Evolutionary conservation across 805 yeast genomes (phyloP).

Genomic region (Metschnikowia lunata): DNA sequence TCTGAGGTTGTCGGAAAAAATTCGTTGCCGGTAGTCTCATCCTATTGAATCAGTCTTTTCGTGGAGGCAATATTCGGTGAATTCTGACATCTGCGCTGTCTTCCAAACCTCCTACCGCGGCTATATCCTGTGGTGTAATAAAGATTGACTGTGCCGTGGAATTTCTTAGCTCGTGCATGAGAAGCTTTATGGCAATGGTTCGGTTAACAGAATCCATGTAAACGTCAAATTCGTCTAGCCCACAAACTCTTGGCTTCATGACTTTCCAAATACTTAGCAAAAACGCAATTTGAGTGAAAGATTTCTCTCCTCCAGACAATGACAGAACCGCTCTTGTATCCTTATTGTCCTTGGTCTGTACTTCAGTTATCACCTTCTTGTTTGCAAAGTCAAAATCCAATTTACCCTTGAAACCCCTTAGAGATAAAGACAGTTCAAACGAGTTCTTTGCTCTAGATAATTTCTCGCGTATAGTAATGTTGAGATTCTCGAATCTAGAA

Average conservation of each 20-base stretch:
- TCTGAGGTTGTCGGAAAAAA: neutral
- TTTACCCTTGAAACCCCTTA: conserved; percentile 71
- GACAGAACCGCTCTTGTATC: conserved; percentile 70
- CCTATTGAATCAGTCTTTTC: conserved; percentile 16
- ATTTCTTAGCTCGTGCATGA: conserved; percentile 61
- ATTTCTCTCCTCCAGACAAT: conserved; percentile 94
- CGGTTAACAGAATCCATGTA: conserved; percentile 95
- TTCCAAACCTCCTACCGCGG: conserved; percentile 53
- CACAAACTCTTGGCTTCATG: conserved; percentile 83
- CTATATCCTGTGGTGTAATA: conserved; percentile 91
- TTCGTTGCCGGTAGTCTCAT: neutral
- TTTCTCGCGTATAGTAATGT: conserved; percentile 29
- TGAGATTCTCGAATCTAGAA: conserved; percentile 29
- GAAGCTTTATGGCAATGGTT: conserved; percentile 67
- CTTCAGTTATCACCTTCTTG: conserved; percentile 51
- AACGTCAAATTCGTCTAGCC: conserved; percentile 95
- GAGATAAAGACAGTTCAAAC: conserved; percentile 55
- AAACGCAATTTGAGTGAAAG: conserved; percentile 86
- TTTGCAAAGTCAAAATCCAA: conserved; percentile 57
- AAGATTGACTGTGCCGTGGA: conserved; percentile 80
- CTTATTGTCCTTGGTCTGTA: conserved; percentile 56
- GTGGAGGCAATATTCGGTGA: conserved; percentile 51
- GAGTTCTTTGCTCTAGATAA: conserved; percentile 31
- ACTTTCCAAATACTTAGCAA: conserved; percentile 88
- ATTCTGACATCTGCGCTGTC: conserved; percentile 53